Conservation (phyloP, 257 asterid species). For the Anisodus tanguticus region DNA sequence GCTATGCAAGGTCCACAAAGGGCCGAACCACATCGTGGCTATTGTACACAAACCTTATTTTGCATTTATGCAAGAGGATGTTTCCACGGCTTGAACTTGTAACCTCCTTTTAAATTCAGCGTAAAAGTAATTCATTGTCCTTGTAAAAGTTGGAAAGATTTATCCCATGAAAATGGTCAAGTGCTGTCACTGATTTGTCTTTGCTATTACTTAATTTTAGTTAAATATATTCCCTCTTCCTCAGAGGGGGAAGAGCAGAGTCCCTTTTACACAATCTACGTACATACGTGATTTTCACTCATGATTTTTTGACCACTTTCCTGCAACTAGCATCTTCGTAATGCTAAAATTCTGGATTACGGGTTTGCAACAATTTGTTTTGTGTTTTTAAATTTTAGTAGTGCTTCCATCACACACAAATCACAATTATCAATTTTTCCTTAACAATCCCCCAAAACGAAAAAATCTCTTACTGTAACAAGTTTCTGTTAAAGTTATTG, state of each 20-base stretch:
- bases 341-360: background rate
- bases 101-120: slow-evolving; percentile 13
- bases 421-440: background rate
- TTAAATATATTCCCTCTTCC: slow-evolving; percentile 23
- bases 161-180: background rate
- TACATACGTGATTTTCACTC: background rate
- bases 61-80: slow-evolving; percentile 2
- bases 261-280: background rate
- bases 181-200: background rate
- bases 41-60: background rate
- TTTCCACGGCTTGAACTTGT: background rate
- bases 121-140: background rate
- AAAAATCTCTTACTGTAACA: background rate
- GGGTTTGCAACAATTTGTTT: background rate
- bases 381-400: background rate
- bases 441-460: background rate
- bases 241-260: background rate
- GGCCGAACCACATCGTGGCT: background rate
- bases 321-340: background rate
- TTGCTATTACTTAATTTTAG: background rate
- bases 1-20: background rate
- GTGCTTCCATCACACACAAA: background rate
- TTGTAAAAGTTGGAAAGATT: background rate
- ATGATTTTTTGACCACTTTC: background rate
- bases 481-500: background rate